Evolutionary conservation across 495 filamentous ascomycete genomes (phyloP).

Genomic region (Hypomontagnella monticulosa): DNA sequence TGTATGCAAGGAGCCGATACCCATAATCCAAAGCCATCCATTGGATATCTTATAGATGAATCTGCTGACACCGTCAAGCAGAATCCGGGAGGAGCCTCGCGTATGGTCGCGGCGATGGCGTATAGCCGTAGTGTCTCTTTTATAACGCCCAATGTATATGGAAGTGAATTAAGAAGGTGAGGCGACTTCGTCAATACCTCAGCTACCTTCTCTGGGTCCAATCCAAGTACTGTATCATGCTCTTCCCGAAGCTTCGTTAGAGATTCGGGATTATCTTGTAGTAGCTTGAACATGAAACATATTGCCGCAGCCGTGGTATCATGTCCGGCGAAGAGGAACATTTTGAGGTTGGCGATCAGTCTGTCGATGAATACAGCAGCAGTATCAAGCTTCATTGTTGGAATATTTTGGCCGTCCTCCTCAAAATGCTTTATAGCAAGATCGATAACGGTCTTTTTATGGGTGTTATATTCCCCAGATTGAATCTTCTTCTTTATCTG

Average conservation of each 20-base stretch:
- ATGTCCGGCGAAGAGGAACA: slow-evolving; percentile 57
- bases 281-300: slow-evolving; percentile 51
- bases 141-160: slow-evolving; percentile 57
- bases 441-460: slow-evolving; percentile 43
- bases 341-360: slow-evolving; percentile 45
- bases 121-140: slow-evolving; percentile 60
- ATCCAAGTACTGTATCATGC: slow-evolving; percentile 53
- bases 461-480: slow-evolving; percentile 12
- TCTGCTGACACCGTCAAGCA: slow-evolving; percentile 33
- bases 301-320: slow-evolving; percentile 56
- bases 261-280: slow-evolving; percentile 54
- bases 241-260: slow-evolving; percentile 54
- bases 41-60: slow-evolving; percentile 41
- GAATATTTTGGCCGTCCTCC: slow-evolving; percentile 32
- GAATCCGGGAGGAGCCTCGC: slow-evolving; percentile 44
- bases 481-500: slow-evolving; percentile 40
- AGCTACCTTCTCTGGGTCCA: slow-evolving; percentile 29
- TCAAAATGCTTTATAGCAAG: slow-evolving; percentile 43
- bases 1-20: slow-evolving; percentile 42
- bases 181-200: slow-evolving; percentile 38
- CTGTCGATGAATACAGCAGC: slow-evolving; percentile 34
- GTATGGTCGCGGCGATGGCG: slow-evolving; percentile 46
- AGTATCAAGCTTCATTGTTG: slow-evolving; percentile 30
- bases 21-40: slow-evolving; percentile 44
- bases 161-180: slow-evolving; percentile 48